Base-by-base conservation (phyloP, 768 basidiomycete genomes). In the Calocybe gangraenosa region DNA sequence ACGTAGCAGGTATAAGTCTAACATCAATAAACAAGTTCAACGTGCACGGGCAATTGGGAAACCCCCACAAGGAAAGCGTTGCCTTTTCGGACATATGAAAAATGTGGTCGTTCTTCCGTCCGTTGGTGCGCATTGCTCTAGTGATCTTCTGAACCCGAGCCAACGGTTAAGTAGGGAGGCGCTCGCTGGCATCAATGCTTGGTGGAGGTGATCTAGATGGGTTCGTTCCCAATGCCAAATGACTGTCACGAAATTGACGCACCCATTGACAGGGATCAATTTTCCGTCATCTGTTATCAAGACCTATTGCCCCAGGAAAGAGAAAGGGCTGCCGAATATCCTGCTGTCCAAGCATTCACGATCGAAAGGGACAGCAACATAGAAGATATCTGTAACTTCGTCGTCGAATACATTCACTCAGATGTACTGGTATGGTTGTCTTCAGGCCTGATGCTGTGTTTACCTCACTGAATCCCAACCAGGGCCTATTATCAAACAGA, bases 201-300 rank as follows among this genome's bases (percentile, higher is more conserved):
- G 82, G 75, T 8, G 87, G 87, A 28, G 87, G 87, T 0, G 87
- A 90, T 65, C 65, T 89, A n/a, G 87, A 89, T 46, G 87, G 87
- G 84, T 86, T 58, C 53, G 68, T 52, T 14, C 32, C 19, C 30
- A 3, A 22, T 17, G 8, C 11, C 11, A 28, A 11, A 20, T 22
- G 22, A 28, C 25, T 17, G 1, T 38, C 10, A 20, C 31, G 39
- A 37, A 22, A 17, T 37, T 35, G 15, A 37, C 28, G 9, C 40
- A 23, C 49, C 39, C 31, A 48, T 33, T 46, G 15, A 15, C 52
- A 87, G 87, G 2, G 87, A 90, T 51, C 55, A 72, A 23, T 89
- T 81, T 56, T 71, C 78, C n/a, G 65, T 90, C 17, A 79, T 82
- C 32, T 69, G 68, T 34, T 68, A 82, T 43, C 67, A 68, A 7